phyloP scores from a whole-genome alignment of 495 filamentous ascomycete genomes.

The Annulohypoxylon stygium region DNA sequence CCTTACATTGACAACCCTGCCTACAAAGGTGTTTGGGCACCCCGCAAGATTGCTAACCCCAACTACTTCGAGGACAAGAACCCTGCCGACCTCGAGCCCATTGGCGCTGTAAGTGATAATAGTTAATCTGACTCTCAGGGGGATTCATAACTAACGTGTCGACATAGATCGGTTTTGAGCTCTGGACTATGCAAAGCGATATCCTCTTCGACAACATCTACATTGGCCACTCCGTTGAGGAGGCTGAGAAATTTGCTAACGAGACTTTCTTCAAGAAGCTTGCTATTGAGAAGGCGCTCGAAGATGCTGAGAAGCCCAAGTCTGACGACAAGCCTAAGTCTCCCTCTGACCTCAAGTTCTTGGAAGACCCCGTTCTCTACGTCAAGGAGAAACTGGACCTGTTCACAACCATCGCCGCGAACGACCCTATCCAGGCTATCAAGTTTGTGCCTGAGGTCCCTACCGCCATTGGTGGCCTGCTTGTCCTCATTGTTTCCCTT shows the following conservation, averaged over 20 bases:
- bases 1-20: slow-evolving; percentile 97
- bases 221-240: slow-evolving; percentile 96
- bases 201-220: slow-evolving; percentile 99
- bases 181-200: slow-evolving; percentile 99
- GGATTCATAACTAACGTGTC: slow-evolving; percentile 35
- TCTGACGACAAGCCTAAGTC: slow-evolving; percentile 71
- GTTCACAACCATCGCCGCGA: slow-evolving; percentile 86
- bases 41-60: slow-evolving; percentile 97
- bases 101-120: slow-evolving; percentile 83
- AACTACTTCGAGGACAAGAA: slow-evolving; percentile 98
- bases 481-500: slow-evolving; percentile 76
- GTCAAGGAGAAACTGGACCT: slow-evolving; percentile 92
- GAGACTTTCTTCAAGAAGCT: slow-evolving; percentile 96
- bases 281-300: slow-evolving; percentile 83
- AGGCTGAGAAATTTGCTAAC: slow-evolving; percentile 89
- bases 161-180: slow-evolving; percentile 90
- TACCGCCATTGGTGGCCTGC: slow-evolving; percentile 77
- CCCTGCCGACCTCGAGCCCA: slow-evolving; percentile 96
- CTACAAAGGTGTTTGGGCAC: slow-evolving; percentile 97
- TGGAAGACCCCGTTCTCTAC: slow-evolving; percentile 90
- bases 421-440: slow-evolving; percentile 88
- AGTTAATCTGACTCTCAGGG: background rate
- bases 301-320: slow-evolving; percentile 87
- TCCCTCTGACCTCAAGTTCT: slow-evolving; percentile 84
- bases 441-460: slow-evolving; percentile 93